Evolutionary conservation across 2,329 filamentous ascomycete genomes (phyloP).

Genomic region (Emericellopsis atlantica): DNA sequence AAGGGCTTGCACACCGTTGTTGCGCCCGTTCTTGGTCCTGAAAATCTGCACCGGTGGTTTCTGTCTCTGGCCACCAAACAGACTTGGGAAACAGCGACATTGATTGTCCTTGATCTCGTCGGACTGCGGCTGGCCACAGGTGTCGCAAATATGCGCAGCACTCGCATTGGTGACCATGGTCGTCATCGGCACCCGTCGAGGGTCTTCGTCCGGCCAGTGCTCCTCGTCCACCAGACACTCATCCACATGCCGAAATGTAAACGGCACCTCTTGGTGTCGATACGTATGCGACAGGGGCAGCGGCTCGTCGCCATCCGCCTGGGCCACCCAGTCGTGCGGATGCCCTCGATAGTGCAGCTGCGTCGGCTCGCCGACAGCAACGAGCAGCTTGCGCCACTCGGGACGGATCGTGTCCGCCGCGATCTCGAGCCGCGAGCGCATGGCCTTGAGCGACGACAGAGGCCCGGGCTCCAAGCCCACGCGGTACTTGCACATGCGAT

Average conservation of each 20-base stretch:
- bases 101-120: constrained; percentile 32
- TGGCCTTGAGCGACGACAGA: constrained; percentile 23
- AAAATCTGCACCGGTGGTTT: constrained; percentile 36
- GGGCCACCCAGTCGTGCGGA: constrained; percentile 38
- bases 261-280: constrained; percentile 29
- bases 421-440: constrained; percentile 32
- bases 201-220: constrained; percentile 34
- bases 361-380: constrained; percentile 28
- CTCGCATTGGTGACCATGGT: constrained; percentile 10
- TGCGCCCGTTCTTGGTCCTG: constrained; percentile 36
- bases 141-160: constrained; percentile 18
- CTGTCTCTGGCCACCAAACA: constrained; percentile 31
- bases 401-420: constrained; percentile 39
- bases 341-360: constrained; percentile 29
- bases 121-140: constrained; percentile 34
- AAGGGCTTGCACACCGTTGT: constrained; percentile 37
- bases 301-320: constrained; percentile 22
- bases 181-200: constrained; percentile 23
- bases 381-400: constrained; percentile 36
- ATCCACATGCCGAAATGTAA: constrained; percentile 34
- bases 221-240: constrained; percentile 33
- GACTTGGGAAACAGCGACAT: constrained; percentile 38
- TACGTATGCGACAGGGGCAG: constrained; percentile 32
- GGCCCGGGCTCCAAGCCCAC: constrained; percentile 28
- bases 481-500: constrained; percentile 48